Evolutionary conservation across 352 stramenopile genomes (phyloP).

Genomic region (Globisporangium nodosum): DNA sequence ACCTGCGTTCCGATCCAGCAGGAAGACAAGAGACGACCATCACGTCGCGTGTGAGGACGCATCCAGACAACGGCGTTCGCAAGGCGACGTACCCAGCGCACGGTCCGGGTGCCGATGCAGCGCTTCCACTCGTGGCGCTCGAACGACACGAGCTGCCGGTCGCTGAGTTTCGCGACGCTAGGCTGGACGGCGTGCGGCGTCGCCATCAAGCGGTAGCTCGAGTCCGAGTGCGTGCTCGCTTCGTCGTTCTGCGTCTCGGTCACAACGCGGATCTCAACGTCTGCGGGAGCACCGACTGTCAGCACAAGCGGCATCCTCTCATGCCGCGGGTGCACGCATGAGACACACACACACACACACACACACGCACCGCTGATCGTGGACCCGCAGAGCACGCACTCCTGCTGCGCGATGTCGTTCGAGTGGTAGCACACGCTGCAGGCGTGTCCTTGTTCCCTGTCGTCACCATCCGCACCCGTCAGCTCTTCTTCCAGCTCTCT

Average conservation of each 20-base stretch:
- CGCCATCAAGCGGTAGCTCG: constrained; percentile 27
- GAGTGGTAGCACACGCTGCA: constrained; percentile 51
- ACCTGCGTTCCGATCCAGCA: constrained; percentile 16
- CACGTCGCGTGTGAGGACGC: too few relatives aligned
- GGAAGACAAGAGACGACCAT: background rate
- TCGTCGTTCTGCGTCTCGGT: background rate
- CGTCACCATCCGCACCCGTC: background rate
- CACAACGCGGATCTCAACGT: background rate
- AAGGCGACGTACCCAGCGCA: constrained; percentile 8
- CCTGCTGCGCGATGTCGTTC: constrained; percentile 39
- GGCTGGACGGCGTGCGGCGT: constrained; percentile 14
- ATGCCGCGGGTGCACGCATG: too few relatives aligned
- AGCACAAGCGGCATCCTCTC: background rate
- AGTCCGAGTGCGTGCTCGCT: background rate
- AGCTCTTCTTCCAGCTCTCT: background rate
- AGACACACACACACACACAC: background rate
- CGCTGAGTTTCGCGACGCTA: constrained; percentile 20
- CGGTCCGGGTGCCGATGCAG: constrained; percentile 21
- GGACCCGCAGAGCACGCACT: constrained; percentile 53
- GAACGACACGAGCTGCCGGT: constrained; percentile 47
- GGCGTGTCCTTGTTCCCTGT: constrained; percentile 39
- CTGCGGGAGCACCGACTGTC: background rate
- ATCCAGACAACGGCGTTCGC: too few relatives aligned
- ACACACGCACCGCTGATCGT: constrained; percentile 23
- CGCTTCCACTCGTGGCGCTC: constrained; percentile 72